Evolutionary conservation across 257 asterid species (phyloP), one percentile per base, ranked within the genome.

Genomic region (Marsdenia floribunda): DNA sequence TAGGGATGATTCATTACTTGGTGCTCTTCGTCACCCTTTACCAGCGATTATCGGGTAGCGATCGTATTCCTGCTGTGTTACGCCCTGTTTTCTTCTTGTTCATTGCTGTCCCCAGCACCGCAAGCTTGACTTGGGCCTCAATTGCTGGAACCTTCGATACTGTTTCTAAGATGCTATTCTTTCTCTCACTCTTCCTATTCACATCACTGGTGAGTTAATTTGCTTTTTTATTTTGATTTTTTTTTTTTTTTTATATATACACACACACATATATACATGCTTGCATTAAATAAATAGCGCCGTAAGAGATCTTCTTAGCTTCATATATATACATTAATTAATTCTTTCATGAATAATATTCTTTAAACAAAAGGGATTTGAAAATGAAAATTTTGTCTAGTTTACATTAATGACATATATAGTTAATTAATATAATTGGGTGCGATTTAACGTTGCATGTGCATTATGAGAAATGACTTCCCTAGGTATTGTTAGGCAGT

Each of bases 121-220:
- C 94, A 0, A 88, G 92, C 76, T 71, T 88, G 83, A 89, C 94
- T 35, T 90, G 94, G 96, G 86, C n/a, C 71, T 83, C 96, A 10
- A 86, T 90, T 24, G 50, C 85, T 3, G 90, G 91, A 64, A 83
- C 81, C 70, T 90, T 90, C 63, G 96, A 88, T 69, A 82, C 79
- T n/a, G 0, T 42, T 42, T 71, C 91, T 2, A 90, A 87, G 86
- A 90, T 90, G 96, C 86, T 90, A 0, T 90, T 87, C 44, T 90
- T 79, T 78, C 90, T 90, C 69, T 86, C 96, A 5, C 88, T 90
- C 1, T 90, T 90, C 54, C 75, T 88, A 37, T 90, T 90, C 64
- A 83, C 78, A 6, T 82, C 96, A 72, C 88, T 88, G 90, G 96
- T 90, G 75, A n/a, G 24, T 29, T 37, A 0, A 13, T 3, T 29